Evolutionary conservation across 1,139 yeast species (phyloP).

Genomic region (Taphrina confusa): DNA sequence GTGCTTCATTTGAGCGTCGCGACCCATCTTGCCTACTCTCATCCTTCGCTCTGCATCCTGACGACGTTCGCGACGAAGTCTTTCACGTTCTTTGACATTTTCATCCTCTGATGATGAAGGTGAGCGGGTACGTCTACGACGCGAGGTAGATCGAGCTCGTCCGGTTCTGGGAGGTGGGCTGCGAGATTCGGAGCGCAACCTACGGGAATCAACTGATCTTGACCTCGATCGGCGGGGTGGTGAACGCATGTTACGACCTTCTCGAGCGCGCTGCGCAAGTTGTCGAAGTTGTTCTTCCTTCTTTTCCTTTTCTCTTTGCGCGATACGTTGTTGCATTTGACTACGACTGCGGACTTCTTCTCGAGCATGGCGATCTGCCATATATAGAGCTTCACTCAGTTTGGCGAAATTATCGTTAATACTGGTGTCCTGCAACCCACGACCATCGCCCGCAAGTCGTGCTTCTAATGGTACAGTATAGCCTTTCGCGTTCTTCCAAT

Average conservation of each 20-base stretch:
- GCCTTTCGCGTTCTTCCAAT: constrained; percentile 95
- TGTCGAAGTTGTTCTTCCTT: constrained; percentile 62
- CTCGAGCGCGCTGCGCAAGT: constrained; percentile 62
- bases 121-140: constrained; percentile 9
- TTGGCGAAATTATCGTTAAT: constrained; percentile 64
- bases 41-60: constrained; percentile 54
- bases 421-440: constrained; percentile 48
- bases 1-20: constrained; percentile 51
- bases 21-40: constrained; percentile 52
- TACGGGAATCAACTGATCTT: neutral
- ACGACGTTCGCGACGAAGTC: constrained; percentile 52
- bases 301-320: constrained; percentile 58
- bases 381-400: constrained; percentile 69
- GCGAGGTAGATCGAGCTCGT: constrained; percentile 3
- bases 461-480: constrained; percentile 80
- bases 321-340: constrained; percentile 57
- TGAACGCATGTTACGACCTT: constrained; percentile 42
- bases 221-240: constrained; percentile 25
- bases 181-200: constrained; percentile 13
- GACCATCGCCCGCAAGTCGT: constrained; percentile 64
- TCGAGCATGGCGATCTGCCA: constrained; percentile 73
- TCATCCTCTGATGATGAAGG: constrained; percentile 40
- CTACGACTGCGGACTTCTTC: constrained; percentile 66
- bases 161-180: constrained; percentile 24
- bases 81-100: constrained; percentile 46